Evolutionary conservation across 345 rosid genomes (phyloP).

Genomic region (Bruguiera gymnorhiza): DNA sequence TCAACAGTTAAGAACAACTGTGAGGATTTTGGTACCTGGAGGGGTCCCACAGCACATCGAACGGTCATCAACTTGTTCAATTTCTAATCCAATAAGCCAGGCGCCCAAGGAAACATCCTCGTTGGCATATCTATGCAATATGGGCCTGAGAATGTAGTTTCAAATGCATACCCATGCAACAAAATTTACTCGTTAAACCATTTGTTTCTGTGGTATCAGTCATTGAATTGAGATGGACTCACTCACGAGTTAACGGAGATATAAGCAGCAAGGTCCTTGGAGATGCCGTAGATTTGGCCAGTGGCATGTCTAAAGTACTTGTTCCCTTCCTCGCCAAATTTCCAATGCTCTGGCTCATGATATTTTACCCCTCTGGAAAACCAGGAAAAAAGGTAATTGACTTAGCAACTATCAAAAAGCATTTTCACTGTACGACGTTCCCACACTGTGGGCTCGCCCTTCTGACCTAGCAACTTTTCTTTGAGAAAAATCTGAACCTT

Average conservation of each 20-base stretch:
- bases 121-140: constrained; percentile 84
- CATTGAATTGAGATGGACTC: constrained; percentile 10
- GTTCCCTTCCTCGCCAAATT: constrained; percentile 94
- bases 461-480: too few relatives aligned
- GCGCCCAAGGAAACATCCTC: constrained; percentile 92
- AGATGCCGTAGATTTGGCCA: constrained; percentile 83
- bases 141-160: constrained; percentile 39
- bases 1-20: too few relatives aligned
- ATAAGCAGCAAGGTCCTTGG: constrained; percentile 83
- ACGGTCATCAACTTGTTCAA: constrained; percentile 75
- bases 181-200: neutral
- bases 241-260: constrained; percentile 65
- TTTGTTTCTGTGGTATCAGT: neutral
- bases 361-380: constrained; percentile 63
- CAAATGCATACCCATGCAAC: neutral
- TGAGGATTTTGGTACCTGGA: constrained; percentile 38
- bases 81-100: constrained; percentile 85
- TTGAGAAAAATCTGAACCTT: too few relatives aligned
- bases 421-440: too few relatives aligned
- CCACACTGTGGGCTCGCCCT: too few relatives aligned
- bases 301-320: constrained; percentile 91
- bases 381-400: neutral
- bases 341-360: constrained; percentile 90
- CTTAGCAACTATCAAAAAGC: too few relatives aligned
- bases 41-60: constrained; percentile 93